Percentiles rank a stretch among this genome's conserved stretches.
phyloP scores from a whole-genome alignment of 2,329 filamentous ascomycete genomes.

The Colletotrichum camelliae region DNA sequence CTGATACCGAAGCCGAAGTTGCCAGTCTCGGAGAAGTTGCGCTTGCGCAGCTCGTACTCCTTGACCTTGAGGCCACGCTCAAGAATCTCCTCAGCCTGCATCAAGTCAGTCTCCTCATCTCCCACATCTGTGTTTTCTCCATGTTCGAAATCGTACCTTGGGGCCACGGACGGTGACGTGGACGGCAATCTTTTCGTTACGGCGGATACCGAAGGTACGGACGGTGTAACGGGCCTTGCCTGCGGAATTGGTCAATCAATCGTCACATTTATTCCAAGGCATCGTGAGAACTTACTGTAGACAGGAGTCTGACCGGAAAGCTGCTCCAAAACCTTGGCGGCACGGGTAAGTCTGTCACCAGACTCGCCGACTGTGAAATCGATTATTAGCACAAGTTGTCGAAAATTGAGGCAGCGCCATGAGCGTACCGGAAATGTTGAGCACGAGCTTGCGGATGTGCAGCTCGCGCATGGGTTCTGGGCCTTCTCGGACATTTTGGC shows the following conservation, averaged over 20 bases:
- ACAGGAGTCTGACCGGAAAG: constrained; percentile 99
- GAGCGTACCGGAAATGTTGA: constrained; percentile 79
- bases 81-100: constrained; percentile 94
- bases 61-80: constrained; percentile 99
- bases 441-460: constrained; percentile 98
- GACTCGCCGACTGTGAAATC: constrained; percentile 81
- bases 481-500: constrained; percentile 75
- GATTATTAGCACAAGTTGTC: background rate
- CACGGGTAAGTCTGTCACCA: constrained; percentile 99
- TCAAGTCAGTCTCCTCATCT: background rate
- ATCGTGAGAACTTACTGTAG: constrained; percentile 75
- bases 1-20: constrained; percentile 99
- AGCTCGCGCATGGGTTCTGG: constrained; percentile 99
- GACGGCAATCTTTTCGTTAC: constrained; percentile 99
- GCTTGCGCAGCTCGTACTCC: constrained; percentile 99
- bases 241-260: constrained; percentile 39
- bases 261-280: background rate
- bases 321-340: constrained; percentile 99
- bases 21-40: constrained; percentile 99
- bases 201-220: constrained; percentile 99
- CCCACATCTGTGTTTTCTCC: background rate
- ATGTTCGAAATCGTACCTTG: constrained; percentile 52
- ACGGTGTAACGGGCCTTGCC: constrained; percentile 99
- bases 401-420: background rate
- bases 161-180: constrained; percentile 99